Conservation (phyloP, 495 filamentous ascomycete genomes). For the Lichenothelia convexa region DNA sequence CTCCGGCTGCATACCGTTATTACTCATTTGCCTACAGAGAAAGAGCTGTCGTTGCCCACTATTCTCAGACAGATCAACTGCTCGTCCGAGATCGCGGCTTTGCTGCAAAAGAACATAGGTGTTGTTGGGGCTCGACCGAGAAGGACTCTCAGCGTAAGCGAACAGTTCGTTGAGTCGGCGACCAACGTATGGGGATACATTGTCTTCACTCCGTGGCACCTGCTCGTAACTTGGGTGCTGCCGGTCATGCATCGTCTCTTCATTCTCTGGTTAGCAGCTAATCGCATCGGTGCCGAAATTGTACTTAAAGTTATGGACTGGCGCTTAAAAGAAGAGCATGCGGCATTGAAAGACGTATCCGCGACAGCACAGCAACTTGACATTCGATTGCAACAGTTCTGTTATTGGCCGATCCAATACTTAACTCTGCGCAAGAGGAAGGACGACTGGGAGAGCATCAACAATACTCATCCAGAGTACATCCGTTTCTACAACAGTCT, state of each 20-base stretch:
- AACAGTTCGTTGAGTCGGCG: slow-evolving; percentile 87
- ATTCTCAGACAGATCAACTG: slow-evolving; percentile 96
- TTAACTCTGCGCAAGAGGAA: slow-evolving; percentile 73
- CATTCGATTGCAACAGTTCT: slow-evolving; percentile 94
- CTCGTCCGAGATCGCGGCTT: slow-evolving; percentile 65
- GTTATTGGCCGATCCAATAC: slow-evolving; percentile 97
- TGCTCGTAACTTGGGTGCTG: slow-evolving; percentile 58
- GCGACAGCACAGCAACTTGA: slow-evolving; percentile 98
- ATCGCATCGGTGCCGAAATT: slow-evolving; percentile 64
- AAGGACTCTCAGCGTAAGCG: slow-evolving; percentile 77
- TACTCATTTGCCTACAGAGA: slow-evolving; percentile 53
- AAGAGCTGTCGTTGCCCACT: slow-evolving; percentile 59
- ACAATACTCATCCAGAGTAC: slow-evolving; percentile 90
- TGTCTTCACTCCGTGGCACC: slow-evolving; percentile 46
- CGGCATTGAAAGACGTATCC: slow-evolving; percentile 85
- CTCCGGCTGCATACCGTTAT: slow-evolving; percentile 72
- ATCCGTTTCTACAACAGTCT: slow-evolving; percentile 98
- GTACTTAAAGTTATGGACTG: slow-evolving; percentile 72
- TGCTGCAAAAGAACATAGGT: slow-evolving; percentile 74
- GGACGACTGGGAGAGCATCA: slow-evolving; percentile 88
- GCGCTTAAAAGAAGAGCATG: slow-evolving; percentile 54
- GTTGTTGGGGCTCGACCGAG: slow-evolving; percentile 63
- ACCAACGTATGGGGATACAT: slow-evolving; percentile 63
- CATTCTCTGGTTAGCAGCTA: slow-evolving; percentile 57
- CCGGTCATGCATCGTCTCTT: slow-evolving; percentile 59